Evolutionary conservation across 192 early-diverging fungal genomes (phyloP).

Genomic region (Linnemannia elongata): DNA sequence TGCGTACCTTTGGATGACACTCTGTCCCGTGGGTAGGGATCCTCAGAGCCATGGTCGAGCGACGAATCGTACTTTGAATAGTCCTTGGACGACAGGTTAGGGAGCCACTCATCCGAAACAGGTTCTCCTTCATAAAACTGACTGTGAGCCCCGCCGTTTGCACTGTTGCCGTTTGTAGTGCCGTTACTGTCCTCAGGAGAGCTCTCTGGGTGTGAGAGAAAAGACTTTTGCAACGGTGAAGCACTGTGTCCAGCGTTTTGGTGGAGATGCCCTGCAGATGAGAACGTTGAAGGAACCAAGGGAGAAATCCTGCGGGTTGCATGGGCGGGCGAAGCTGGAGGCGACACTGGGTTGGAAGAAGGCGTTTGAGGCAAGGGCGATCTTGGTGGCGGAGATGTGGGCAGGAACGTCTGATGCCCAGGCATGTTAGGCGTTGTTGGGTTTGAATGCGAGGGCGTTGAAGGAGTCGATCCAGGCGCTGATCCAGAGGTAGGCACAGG

Average conservation of each 20-base stretch:
- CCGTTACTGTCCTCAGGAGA: slow-evolving; percentile 24
- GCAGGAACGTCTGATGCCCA: slow-evolving; percentile 28
- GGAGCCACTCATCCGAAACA: slow-evolving; percentile 45
- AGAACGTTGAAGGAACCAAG: slow-evolving; percentile 15
- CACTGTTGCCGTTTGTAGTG: neutral
- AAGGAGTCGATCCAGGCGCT: slow-evolving; percentile 18
- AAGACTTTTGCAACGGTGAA: slow-evolving; percentile 18
- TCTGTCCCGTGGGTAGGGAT: slow-evolving; percentile 39
- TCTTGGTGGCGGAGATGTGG: slow-evolving; percentile 42
- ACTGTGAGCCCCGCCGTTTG: slow-evolving; percentile 3
- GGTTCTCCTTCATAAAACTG: slow-evolving; percentile 39
- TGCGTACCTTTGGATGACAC: slow-evolving; percentile 34
- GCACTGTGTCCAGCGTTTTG: neutral
- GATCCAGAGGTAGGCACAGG: slow-evolving; percentile 21
- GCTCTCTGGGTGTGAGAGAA: slow-evolving; percentile 21
- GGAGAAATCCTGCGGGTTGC: slow-evolving; percentile 32
- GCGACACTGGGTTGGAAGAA: slow-evolving; percentile 30
- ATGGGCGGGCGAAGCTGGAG: slow-evolving; percentile 46
- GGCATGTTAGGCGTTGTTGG: slow-evolving; percentile 31
- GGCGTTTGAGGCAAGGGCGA: slow-evolving; percentile 24
- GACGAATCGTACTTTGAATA: slow-evolving; percentile 12
- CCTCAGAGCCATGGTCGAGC: slow-evolving; percentile 25
- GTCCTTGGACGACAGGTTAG: slow-evolving; percentile 25
- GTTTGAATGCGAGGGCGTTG: slow-evolving; percentile 37
- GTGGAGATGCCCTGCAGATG: slow-evolving; percentile 7